phyloP scores from a whole-genome alignment of 2,329 filamentous ascomycete genomes.

The Metarhizium brunneum region DNA sequence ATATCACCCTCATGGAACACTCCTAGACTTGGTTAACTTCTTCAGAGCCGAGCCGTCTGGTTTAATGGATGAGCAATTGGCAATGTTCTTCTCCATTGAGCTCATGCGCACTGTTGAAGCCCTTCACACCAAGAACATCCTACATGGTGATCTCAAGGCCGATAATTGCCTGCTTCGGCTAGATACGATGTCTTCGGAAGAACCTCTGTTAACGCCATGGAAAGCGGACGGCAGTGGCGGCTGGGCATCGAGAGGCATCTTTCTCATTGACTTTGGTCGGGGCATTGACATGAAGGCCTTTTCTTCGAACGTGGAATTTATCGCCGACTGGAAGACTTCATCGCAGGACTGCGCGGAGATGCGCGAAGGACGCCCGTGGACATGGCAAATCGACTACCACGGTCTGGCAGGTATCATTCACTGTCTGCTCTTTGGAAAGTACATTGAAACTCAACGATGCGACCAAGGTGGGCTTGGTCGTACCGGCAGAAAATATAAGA shows the following conservation, averaged over 20 bases:
- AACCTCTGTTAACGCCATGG: conserved; percentile 54
- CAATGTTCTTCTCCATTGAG: conserved; percentile 94
- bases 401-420: conserved; percentile 85
- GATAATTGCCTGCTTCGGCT: conserved; percentile 92
- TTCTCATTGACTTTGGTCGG: conserved; percentile 89
- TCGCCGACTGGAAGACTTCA: conserved; percentile 89
- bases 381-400: conserved; percentile 94
- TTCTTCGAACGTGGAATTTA: conserved; percentile 62
- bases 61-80: conserved; percentile 80
- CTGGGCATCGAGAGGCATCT: conserved; percentile 72
- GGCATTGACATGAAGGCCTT: conserved; percentile 91
- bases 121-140: conserved; percentile 66
- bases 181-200: conserved; percentile 36
- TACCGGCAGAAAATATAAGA: conserved; percentile 60
- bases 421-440: conserved; percentile 84
- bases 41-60: conserved; percentile 62
- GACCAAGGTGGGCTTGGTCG: conserved; percentile 47
- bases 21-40: conserved; percentile 90
- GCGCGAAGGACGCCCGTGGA: conserved; percentile 89
- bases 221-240: conserved; percentile 63
- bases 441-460: conserved; percentile 69
- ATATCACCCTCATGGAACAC: conserved; percentile 78
- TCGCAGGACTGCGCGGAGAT: conserved; percentile 91
- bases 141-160: conserved; percentile 91
- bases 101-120: conserved; percentile 83